Percentiles rank a stretch among this genome's conserved stretches.
phyloP scores from a whole-genome alignment of 2,329 filamentous ascomycete species.

The Venturia aucupariae region DNA sequence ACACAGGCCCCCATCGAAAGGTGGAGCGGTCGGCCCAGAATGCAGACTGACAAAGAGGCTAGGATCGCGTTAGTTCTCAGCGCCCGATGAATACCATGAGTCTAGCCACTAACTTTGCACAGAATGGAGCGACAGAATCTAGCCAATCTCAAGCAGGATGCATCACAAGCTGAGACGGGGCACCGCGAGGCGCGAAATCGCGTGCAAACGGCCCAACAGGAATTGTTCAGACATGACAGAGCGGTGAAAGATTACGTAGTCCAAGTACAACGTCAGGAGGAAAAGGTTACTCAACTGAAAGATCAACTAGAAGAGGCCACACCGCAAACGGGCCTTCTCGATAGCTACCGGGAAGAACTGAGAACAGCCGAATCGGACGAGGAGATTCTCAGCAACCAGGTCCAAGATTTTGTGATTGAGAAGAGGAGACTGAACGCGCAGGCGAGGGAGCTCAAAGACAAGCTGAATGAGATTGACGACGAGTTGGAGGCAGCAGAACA shows the following conservation, averaged over 20 bases:
- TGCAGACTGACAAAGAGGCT: conserved; percentile 65
- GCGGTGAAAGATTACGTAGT: conserved; percentile 42
- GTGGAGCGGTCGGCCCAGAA: conserved; percentile 52
- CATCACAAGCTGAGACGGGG: conserved; percentile 21
- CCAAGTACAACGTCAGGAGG: conserved; percentile 50
- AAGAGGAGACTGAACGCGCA: conserved; percentile 35
- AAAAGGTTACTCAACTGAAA: conserved; percentile 49
- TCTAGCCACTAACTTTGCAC: not conserved
- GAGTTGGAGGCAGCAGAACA: conserved; percentile 22
- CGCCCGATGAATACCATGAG: not conserved
- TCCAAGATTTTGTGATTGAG: conserved; percentile 39
- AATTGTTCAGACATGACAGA: conserved; percentile 41
- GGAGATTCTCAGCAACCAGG: conserved; percentile 34
- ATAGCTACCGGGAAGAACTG: conserved; percentile 41
- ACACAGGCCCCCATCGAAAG: conserved; percentile 39
- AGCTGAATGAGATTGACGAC: conserved; percentile 13
- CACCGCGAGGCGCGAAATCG: conserved; percentile 19
- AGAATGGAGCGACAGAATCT: conserved; percentile 38
- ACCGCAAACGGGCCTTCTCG: conserved; percentile 50
- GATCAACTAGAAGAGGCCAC: conserved; percentile 50
- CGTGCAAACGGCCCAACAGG: conserved; percentile 40
- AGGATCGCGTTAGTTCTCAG: conserved; percentile 41
- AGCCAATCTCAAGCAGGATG: conserved; percentile 40
- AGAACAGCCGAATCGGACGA: conserved; percentile 45
- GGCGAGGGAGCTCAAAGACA: conserved; percentile 21